Evolutionary conservation across 208 protist genomes (phyloP), one percentile per base, ranked within the genome.

Genomic region (Acanthamoeba royreba): DNA sequence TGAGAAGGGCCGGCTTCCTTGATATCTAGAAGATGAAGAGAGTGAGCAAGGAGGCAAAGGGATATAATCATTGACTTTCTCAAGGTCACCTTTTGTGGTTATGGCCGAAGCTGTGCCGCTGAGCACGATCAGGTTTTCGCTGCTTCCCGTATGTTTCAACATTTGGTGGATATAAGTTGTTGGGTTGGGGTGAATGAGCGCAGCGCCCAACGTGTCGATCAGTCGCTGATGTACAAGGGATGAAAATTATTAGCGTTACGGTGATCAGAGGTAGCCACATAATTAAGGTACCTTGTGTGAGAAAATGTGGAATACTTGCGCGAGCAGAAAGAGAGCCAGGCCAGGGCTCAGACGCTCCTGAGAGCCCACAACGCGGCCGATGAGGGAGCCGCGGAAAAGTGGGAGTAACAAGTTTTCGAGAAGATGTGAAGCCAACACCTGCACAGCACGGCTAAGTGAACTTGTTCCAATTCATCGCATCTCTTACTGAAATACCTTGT

Each of bases 231-330:
- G 22, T 22, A 58, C 49, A 58, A 13, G 49, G 49, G 49, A 58
- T 22, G 49, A 58, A 22, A 22, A 58, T 22, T 22, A 22, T 22
- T 22, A 22, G 49, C 22, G 49, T 58, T 58, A 22, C 49, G 49
- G n/a, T n/a, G n/a, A n/a, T 58, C 22, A 58, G 49, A 13, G 22
- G 49, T 58, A 22, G 49, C 22, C 49, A 58, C 13, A 22, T 58
- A 13, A 58, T 22, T 58, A 66, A 4, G 4, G 55, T 42, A 87
- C 86, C 31, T 92, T 92, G 88, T 92, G 85, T n/a, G 81, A 74
- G 81, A 96, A 96, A 22, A 96, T 97, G 69, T 93, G 86, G 40
- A 97, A 94, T 17, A 96, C 77, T 17, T 97, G 96, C 17, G 95
- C 74, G 15, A 97, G 86, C 7, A 97, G 52, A 45, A 95, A 96